phyloP scores from a whole-genome alignment of 177 flowering plant genomes.

The Vitis hybrid region DNA sequence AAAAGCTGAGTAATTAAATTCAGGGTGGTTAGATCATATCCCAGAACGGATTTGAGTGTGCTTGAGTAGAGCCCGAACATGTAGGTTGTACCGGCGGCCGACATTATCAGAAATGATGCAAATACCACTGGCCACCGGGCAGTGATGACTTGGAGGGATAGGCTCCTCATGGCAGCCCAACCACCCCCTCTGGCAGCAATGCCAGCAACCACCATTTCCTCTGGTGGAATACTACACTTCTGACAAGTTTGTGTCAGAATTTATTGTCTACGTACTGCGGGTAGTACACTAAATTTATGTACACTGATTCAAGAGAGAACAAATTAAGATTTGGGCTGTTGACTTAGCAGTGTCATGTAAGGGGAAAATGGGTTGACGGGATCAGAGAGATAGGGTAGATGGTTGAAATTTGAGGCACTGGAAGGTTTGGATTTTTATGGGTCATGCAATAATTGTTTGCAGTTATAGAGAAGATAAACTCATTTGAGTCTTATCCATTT shows the following conservation, averaged over 20 bases:
- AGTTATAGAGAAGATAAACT: too few relatives aligned
- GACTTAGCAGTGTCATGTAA: too few relatives aligned
- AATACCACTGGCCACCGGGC: slow-evolving; percentile 69
- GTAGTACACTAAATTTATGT: background rate
- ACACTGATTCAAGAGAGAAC: background rate
- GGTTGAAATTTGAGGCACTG: too few relatives aligned
- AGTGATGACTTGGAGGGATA: slow-evolving; percentile 34
- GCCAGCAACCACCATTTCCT: slow-evolving; percentile 17
- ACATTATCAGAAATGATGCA: slow-evolving; percentile 52
- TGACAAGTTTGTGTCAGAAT: background rate
- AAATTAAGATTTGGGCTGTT: background rate
- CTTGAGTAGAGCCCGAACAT: slow-evolving; percentile 52
- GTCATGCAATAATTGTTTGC: too few relatives aligned
- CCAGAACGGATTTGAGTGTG: slow-evolving; percentile 25
- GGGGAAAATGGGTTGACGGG: too few relatives aligned
- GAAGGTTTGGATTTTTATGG: too few relatives aligned
- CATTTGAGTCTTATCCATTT: too few relatives aligned
- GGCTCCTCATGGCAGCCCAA: slow-evolving; percentile 11
- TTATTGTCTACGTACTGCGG: too few relatives aligned
- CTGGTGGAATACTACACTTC: background rate
- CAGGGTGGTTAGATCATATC: slow-evolving; percentile 37
- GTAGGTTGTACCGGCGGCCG: slow-evolving; percentile 53
- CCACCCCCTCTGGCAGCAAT: background rate
- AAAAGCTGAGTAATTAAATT: slow-evolving; percentile 44
- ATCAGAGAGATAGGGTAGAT: too few relatives aligned